Evolutionary conservation across 192 early-diverging fungal genomes (phyloP), one percentile per base, ranked within the genome.

Genomic region (Coemansia reversa): DNA sequence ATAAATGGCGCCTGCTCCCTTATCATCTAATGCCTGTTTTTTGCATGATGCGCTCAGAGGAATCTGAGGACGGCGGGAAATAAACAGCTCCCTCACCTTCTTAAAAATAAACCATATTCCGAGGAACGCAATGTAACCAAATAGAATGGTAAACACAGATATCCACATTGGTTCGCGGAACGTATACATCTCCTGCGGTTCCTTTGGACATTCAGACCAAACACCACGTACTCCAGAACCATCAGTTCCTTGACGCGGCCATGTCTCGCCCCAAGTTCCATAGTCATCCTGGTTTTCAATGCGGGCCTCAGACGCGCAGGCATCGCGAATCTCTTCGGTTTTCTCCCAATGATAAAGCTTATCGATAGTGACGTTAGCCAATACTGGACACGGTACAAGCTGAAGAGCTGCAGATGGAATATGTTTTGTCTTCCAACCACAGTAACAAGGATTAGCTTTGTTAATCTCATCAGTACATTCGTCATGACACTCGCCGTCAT

Each of bases 141-240:
- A 70, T 19, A 72, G 3, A 7, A 72, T 51, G 0, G 58, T 53
- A 33, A 72, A 72, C 24, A 66, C 58, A 1, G 70, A 63, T 20
- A 72, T 72, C 70, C 70, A 72, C 70, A 72, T 72, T 22, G 70
- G 70, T 51, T 72, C 70, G 64, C 42, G 63, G 55, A 72, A 72
- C 9, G 63, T 72, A 59, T 72, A 72, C 70, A 72, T 66, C 6
- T 60, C 56, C 56, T 72, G 70, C 8, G 70, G 70, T 54, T 65
- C 58, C 25, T 66, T 62, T 12, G 70, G 70, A 30, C 70, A 72
- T 19, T 72, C 59, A 30, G 62, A 50, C 70, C 70, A 72, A 8
- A 72, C 65, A 14, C 63, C 65, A 30, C 18, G 48, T 0, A 35
- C 19, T 5, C 68, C 68, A 3, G 68, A 52, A 5, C 56, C 62